Percentiles rank a stretch among this genome's conserved stretches.
Conservation (phyloP, 2,329 filamentous ascomycete genomes). For the Amauroascus verrucosus region DNA sequence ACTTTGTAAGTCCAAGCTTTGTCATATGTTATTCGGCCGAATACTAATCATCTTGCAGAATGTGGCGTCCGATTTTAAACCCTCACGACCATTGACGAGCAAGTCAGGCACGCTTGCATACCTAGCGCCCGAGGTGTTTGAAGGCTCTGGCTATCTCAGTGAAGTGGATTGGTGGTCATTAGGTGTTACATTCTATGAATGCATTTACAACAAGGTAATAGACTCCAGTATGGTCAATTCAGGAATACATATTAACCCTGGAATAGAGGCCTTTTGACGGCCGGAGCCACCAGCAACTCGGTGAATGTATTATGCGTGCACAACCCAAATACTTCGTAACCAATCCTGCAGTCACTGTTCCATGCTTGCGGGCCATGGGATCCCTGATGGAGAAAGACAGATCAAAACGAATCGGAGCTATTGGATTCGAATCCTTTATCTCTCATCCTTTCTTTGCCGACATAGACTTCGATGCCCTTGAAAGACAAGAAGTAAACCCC, state of each 20-base stretch:
- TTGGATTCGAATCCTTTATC: conserved; percentile 71
- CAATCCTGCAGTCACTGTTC: conserved; percentile 75
- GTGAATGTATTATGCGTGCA: conserved; percentile 68
- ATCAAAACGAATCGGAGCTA: conserved; percentile 69
- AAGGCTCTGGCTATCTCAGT: conserved; percentile 75
- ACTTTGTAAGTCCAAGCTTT: conserved; percentile 62
- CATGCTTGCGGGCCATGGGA: conserved; percentile 80
- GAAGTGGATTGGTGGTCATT: conserved; percentile 98
- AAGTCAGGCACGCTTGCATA: conserved; percentile 96
- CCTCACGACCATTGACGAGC: conserved; percentile 74
- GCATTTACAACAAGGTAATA: conserved; percentile 92
- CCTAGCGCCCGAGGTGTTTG: conserved; percentile 88
- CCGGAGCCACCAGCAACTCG: conserved; percentile 69
- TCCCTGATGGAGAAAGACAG: conserved; percentile 72
- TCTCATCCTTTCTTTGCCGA: conserved; percentile 79
- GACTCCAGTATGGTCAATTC: neutral
- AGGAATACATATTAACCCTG: conserved; percentile 24
- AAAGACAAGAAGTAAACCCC: conserved; percentile 78
- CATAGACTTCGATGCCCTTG: conserved; percentile 74
- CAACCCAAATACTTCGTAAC: conserved; percentile 86
- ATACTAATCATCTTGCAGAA: conserved; percentile 49
- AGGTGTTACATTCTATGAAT: conserved; percentile 97
- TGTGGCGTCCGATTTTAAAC: conserved; percentile 85
- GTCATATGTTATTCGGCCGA: neutral
- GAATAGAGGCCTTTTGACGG: conserved; percentile 81